Conservation (phyloP, 768 basidiomycete genomes). For the Podaxis pistillaris region DNA sequence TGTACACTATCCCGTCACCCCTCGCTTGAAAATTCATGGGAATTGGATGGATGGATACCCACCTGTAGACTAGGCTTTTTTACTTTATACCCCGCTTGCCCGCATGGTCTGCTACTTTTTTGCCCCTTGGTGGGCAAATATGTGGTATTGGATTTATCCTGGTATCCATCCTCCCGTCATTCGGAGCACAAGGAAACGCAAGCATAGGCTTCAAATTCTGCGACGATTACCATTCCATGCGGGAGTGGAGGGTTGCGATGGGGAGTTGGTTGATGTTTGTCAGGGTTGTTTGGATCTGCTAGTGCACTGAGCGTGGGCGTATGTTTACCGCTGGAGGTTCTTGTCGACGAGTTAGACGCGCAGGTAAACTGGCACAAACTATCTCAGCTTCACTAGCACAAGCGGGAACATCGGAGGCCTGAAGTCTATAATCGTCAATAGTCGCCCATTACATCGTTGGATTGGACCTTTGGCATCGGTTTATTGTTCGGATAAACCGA, state of each 20-base stretch:
- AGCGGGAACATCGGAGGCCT: too few relatives aligned
- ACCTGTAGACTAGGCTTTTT: constrained; percentile 3
- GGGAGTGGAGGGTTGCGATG: background rate
- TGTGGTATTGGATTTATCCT: background rate
- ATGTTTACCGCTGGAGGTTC: background rate
- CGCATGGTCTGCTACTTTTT: background rate
- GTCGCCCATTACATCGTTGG: too few relatives aligned
- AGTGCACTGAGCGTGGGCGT: background rate
- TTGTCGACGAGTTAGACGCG: too few relatives aligned
- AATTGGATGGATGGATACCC: background rate
- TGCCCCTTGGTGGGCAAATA: background rate
- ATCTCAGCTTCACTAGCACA: too few relatives aligned
- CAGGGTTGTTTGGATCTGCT: background rate
- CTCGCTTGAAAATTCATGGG: background rate
- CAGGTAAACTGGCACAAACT: too few relatives aligned
- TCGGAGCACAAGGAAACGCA: background rate
- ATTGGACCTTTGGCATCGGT: background rate
- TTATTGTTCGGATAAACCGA: background rate
- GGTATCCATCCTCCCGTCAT: background rate
- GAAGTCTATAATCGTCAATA: too few relatives aligned
- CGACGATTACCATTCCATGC: background rate
- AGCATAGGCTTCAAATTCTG: background rate
- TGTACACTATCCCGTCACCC: background rate
- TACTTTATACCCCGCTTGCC: background rate
- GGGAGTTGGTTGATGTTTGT: too few relatives aligned